phyloP scores from a whole-genome alignment of 2,329 filamentous ascomycete genomes.

The Neonectria sp. region DNA sequence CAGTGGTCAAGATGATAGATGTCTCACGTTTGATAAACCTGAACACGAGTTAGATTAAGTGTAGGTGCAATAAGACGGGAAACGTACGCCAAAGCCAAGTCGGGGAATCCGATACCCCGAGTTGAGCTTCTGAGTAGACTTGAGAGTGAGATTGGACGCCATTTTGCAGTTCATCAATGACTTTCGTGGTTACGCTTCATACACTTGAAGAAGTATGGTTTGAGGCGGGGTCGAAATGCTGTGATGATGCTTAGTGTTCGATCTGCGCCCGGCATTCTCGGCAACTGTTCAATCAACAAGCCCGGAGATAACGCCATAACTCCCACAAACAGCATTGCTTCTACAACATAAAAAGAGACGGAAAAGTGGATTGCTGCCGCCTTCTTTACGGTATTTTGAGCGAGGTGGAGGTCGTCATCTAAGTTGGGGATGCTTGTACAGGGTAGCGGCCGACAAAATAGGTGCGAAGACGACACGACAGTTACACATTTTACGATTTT shows the following conservation, averaged over 20 bases:
- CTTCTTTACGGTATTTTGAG: not conserved
- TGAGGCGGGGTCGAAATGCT: slow-evolving; percentile 1
- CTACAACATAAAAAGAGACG: not conserved
- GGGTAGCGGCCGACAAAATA: slow-evolving; percentile 9
- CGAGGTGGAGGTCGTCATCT: not conserved
- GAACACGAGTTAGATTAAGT: slow-evolving; percentile 26
- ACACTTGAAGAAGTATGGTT: not conserved
- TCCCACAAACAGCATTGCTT: not conserved
- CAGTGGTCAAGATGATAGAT: slow-evolving; percentile 28
- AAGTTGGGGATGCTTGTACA: not conserved
- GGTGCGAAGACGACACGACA: slow-evolving; percentile 2
- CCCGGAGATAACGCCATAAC: not conserved
- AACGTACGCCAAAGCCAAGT: slow-evolving; percentile 68
- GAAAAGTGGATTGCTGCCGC: not conserved
- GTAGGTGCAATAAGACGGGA: not conserved
- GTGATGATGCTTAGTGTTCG: not conserved
- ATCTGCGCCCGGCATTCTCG: not conserved
- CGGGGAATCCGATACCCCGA: slow-evolving; percentile 68
- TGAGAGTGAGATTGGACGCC: slow-evolving; percentile 61
- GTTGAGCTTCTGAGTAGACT: slow-evolving; percentile 67
- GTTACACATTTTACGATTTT: slow-evolving; percentile 30
- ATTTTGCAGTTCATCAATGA: slow-evolving; percentile 54
- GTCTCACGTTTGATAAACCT: slow-evolving; percentile 69
- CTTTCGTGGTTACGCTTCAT: not conserved
- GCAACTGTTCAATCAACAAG: not conserved